A percentile compares a stretch with the other conserved stretches of the same genome.
Conservation (phyloP, 176 grass and related monocot species). For the Triticum timopheevii region DNA sequence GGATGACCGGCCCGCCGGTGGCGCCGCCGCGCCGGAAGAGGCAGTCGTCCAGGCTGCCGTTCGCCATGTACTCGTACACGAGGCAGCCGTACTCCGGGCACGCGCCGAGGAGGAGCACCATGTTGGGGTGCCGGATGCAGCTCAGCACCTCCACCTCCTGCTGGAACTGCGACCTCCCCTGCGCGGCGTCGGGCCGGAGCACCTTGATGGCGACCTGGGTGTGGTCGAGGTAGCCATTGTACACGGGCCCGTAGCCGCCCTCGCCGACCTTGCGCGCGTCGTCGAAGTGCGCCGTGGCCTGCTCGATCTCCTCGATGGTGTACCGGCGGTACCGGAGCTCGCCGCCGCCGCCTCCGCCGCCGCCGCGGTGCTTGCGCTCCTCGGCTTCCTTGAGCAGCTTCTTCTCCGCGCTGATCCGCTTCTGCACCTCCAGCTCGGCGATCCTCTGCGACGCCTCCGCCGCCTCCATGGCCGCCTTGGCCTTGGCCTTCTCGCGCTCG, state of each 20-base stretch:
- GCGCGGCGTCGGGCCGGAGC: constrained; percentile 87
- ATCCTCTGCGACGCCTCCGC: constrained; percentile 61
- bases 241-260: constrained; percentile 92
- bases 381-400: constrained; percentile 63
- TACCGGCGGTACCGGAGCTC: constrained; percentile 68
- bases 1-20: constrained; percentile 50
- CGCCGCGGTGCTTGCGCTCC: constrained; percentile 51
- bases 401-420: constrained; percentile 65
- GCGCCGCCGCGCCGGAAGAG: constrained; percentile 60
- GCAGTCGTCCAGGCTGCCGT: constrained; percentile 82
- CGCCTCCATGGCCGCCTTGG: constrained; percentile 65
- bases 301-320: constrained; percentile 86
- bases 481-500: constrained; percentile 66
- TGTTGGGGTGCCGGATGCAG: constrained; percentile 93
- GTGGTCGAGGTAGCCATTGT: constrained; percentile 79
- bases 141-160: constrained; percentile 95
- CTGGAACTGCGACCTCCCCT: constrained; percentile 87
- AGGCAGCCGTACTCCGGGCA: constrained; percentile 94
- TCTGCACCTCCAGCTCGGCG: constrained; percentile 79
- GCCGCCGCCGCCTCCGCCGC: not conserved
- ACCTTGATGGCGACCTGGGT: constrained; percentile 86
- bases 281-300: constrained; percentile 57
- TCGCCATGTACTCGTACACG: constrained; percentile 93
- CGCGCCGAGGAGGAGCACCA: constrained; percentile 91
- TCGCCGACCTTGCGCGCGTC: constrained; percentile 78